phyloP scores from a whole-genome alignment of 768 basidiomycete genomes.

The Russula abietina region DNA sequence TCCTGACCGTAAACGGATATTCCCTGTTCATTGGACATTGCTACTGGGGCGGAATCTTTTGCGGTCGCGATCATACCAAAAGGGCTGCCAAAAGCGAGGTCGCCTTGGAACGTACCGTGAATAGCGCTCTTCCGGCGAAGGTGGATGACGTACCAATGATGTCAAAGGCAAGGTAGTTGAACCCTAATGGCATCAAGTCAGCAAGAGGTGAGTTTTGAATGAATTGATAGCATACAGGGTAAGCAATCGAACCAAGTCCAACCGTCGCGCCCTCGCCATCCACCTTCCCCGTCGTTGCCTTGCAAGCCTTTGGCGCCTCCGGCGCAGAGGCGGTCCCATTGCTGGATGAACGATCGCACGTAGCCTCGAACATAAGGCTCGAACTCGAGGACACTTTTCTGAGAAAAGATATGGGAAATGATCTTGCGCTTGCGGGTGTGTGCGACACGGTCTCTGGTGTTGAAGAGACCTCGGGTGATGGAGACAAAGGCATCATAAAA shows the following conservation, averaged over 20 bases:
- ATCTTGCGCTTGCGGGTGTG: conserved; percentile 89
- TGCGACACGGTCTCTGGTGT: conserved; percentile 63
- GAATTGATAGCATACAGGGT: conserved; percentile 47
- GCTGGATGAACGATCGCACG: conserved; percentile 49
- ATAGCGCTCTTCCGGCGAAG: not conserved
- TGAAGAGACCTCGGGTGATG: conserved; percentile 58
- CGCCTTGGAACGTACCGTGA: conserved; percentile 31
- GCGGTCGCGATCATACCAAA: conserved; percentile 79
- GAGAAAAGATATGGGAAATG: conserved; percentile 76
- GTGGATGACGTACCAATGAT: conserved; percentile 52
- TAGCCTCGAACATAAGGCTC: conserved; percentile 69
- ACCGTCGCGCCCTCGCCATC: conserved; percentile 56
- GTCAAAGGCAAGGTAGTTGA: conserved; percentile 62
- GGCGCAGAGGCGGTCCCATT: conserved; percentile 66
- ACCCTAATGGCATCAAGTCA: conserved; percentile 34
- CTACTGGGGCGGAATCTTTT: conserved; percentile 67
- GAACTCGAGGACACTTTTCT: conserved; percentile 81
- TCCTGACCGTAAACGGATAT: conserved; percentile 50
- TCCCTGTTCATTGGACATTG: conserved; percentile 45
- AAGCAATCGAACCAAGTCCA: conserved; percentile 70
- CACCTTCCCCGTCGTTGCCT: conserved; percentile 48
- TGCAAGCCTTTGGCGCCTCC: conserved; percentile 44
- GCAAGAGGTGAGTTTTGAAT: conserved; percentile 1
- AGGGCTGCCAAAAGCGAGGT: conserved; percentile 76
- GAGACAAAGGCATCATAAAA: conserved; percentile 42